These are phyloP conservation scores for Zasmidium angulare DNA, from an alignment of 2,329 filamentous ascomycete genomes.

Conservation along the genomic window DNA sequence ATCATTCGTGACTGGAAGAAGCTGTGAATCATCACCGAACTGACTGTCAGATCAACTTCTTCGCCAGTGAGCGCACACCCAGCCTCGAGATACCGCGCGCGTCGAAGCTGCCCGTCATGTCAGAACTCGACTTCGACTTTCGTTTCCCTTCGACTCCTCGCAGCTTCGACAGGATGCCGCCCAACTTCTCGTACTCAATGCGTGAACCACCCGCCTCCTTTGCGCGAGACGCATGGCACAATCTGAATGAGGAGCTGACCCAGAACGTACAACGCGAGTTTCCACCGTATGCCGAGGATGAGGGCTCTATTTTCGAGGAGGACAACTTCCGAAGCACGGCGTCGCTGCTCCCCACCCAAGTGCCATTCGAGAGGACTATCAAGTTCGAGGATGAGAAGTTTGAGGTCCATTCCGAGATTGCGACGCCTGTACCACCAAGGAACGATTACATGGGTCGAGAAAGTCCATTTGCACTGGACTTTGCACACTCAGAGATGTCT, in stretches of 20 bases:
- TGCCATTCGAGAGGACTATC: not conserved
- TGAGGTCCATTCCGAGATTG: not conserved
- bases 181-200: not conserved
- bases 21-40: not conserved
- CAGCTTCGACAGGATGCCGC: not conserved
- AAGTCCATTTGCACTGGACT: constrained; percentile 8
- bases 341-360: not conserved
- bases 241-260: not conserved
- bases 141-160: not conserved
- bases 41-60: no score
- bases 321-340: not conserved
- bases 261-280: not conserved
- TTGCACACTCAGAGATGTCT: constrained; percentile 10
- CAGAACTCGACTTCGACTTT: not conserved
- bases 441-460: constrained; percentile 4
- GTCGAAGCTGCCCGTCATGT: not conserved
- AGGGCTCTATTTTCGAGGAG: not conserved
- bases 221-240: not conserved
- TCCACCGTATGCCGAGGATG: not conserved
- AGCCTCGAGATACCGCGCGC: not conserved
- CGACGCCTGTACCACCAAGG: constrained; percentile 1
- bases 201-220: not conserved
- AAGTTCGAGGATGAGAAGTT: not conserved
- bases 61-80: no score
- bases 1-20: not conserved